Percentiles rank a stretch among this genome's conserved stretches.
phyloP scores from a whole-genome alignment of 169 alveolate genomes.

The Perkinsus marinus region DNA sequence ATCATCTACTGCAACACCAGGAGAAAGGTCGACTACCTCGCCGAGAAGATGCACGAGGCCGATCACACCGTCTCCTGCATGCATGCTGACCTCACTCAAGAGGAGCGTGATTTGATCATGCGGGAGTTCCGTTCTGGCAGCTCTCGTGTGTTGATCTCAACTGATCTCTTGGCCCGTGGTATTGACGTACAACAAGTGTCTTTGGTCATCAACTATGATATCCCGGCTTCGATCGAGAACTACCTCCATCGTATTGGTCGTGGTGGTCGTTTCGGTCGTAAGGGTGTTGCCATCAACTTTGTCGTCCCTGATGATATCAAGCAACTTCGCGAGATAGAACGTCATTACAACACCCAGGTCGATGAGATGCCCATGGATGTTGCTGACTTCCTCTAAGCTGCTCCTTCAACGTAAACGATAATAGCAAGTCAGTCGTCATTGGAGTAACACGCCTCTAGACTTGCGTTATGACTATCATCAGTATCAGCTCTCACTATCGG shows the following conservation, averaged over 20 bases:
- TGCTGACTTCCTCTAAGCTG: slow-evolving; percentile 43
- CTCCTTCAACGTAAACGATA: background rate
- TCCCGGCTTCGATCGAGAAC: slow-evolving; percentile 87
- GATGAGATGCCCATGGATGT: slow-evolving; percentile 97
- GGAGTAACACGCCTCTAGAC: background rate
- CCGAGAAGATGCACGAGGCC: slow-evolving; percentile 53
- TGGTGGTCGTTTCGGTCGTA: slow-evolving; percentile 98
- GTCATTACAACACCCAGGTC: slow-evolving; percentile 93
- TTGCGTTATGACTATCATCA: background rate
- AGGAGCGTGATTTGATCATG: slow-evolving; percentile 91
- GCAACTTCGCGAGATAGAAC: slow-evolving; percentile 84
- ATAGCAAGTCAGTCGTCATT: background rate
- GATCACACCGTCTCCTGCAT: slow-evolving; percentile 61
- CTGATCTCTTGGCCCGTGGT: slow-evolving; percentile 97
- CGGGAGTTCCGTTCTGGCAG: slow-evolving; percentile 94
- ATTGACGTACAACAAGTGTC: slow-evolving; percentile 95
- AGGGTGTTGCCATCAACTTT: slow-evolving; percentile 98
- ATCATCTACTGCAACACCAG: slow-evolving; percentile 96
- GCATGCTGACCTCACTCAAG: slow-evolving; percentile 95
- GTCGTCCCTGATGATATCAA: slow-evolving; percentile 86
- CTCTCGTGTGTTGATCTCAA: slow-evolving; percentile 93
- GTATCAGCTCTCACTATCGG: background rate
- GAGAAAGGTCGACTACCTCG: slow-evolving; percentile 63
- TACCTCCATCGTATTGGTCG: slow-evolving; percentile 97
- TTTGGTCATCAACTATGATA: slow-evolving; percentile 94